A percentile compares a stretch with the other conserved stretches of the same genome.
Evolutionary conservation across 192 early-diverging fungal genomes (phyloP).

Genomic region (Podila horticola): DNA sequence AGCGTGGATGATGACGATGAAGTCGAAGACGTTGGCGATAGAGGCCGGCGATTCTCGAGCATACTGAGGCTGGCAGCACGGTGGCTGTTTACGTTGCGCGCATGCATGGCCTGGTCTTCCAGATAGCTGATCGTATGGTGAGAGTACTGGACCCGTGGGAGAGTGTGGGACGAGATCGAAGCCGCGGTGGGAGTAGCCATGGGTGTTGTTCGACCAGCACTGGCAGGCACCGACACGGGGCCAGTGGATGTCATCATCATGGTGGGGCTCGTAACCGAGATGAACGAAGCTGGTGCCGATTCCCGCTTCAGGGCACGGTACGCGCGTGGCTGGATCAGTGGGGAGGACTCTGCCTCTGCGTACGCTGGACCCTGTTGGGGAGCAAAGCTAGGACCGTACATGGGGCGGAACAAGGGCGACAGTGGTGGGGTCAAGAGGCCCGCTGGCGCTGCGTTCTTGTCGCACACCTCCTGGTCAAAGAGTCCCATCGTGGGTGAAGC

Average conservation of each 20-base stretch:
- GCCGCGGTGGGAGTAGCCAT: not conserved
- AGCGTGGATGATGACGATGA: not conserved
- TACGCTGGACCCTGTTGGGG: not conserved
- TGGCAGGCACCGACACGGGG: not conserved
- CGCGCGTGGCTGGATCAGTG: not conserved
- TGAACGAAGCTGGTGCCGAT: not conserved
- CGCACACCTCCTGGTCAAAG: not conserved
- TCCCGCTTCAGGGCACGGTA: slow-evolving; percentile 1
- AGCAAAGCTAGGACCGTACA: not conserved
- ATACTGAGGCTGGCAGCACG: not conserved
- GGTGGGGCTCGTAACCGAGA: not conserved
- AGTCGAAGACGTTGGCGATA: not conserved
- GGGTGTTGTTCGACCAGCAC: not conserved
- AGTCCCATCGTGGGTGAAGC: no score
- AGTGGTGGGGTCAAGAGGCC: slow-evolving; percentile 19
- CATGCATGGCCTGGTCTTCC: slow-evolving; percentile 10
- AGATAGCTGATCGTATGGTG: slow-evolving; percentile 14
- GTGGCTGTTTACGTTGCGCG: not conserved
- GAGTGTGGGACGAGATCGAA: not conserved
- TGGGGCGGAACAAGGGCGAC: slow-evolving; percentile 15
- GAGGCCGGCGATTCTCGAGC: not conserved
- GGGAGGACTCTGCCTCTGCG: not conserved
- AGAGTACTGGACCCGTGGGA: not conserved
- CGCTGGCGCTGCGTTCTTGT: not conserved
- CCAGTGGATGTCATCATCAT: not conserved